Evolutionary conservation across 352 stramenopile genomes (phyloP), one percentile per base, ranked within the genome.

Genomic region (Phytophthora nicotianae): DNA sequence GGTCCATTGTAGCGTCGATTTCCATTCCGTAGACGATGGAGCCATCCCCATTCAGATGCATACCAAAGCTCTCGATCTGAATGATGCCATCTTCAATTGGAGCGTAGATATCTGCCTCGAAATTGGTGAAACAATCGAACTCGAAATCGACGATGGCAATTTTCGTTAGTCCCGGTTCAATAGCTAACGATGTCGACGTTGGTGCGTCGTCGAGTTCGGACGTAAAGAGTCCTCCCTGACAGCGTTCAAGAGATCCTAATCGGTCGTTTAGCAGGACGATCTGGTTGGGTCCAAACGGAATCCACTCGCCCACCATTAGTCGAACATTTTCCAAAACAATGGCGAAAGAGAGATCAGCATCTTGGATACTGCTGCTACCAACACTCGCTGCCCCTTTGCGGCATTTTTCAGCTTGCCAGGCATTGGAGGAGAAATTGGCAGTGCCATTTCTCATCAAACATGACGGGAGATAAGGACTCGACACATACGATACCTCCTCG

Each of bases 71-170:
- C 70, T 99, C 96, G 43, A 99, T 96, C 78, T 99, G 96, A n/a
- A 98, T 89, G 19, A 99, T 91, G 26, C 93, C 95, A 27, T 91
- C 82, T 24, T 98, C 86, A 55, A 96, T 88, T 1, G 96, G 89
- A 52, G 95, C 97, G 58, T 98, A 88, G 58, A 99, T 99, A 51
- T 99, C 96, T 9, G 97, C 97, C 70, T 99, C 97, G 66, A 99
- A 99, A 67, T 99, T 99, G 7, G 98, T 98, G 65, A 98, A 98
- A 27, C 97, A 88, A 24, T 97, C 97, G 50, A 98, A 94, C 37
- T 97, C 97, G 73, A 99, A 99, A 72, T 99, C 97, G 5, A 99
- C 81, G 49, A 99, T 98, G 50, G 97, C 91, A 43, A 99, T 97
- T 64, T 91, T 95, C 4, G 96, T 99, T 16, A 99, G 86, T 10